Conservation (phyloP, 2,329 filamentous ascomycete species). For the Aspergillus sp. region DNA sequence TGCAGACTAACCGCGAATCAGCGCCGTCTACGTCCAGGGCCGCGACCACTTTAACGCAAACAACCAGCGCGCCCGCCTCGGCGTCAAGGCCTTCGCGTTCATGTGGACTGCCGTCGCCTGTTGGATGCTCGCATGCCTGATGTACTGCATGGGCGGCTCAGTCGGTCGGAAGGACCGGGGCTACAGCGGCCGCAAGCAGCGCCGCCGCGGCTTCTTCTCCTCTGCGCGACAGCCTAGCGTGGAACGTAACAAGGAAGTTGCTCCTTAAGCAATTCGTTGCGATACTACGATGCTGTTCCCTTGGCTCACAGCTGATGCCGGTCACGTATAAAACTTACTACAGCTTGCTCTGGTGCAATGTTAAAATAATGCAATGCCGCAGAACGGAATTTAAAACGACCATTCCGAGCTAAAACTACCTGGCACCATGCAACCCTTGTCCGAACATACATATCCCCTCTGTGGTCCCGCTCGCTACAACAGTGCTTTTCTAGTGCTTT, state of each 20-base stretch:
- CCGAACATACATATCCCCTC: not conserved
- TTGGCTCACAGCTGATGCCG: not conserved
- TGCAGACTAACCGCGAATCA: conserved; percentile 34
- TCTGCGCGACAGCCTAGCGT: conserved; percentile 34
- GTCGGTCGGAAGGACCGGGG: conserved; percentile 37
- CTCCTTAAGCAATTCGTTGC: conserved; percentile 26
- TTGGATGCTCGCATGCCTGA: conserved; percentile 59
- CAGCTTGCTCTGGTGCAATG: not conserved
- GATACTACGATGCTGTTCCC: not conserved
- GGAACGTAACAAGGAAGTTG: conserved; percentile 35
- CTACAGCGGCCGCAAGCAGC: conserved; percentile 42
- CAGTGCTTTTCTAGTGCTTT: not conserved
- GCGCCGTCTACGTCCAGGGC: conserved; percentile 63
- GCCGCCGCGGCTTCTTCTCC: conserved; percentile 46
- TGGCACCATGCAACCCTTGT: not conserved
- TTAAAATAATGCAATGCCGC: not conserved
- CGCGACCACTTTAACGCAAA: conserved; percentile 59
- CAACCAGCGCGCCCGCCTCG: conserved; percentile 56
- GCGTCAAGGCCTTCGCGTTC: conserved; percentile 63
- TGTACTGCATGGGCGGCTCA: conserved; percentile 59
- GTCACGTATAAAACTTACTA: not conserved
- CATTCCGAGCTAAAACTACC: not conserved
- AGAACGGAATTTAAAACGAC: not conserved
- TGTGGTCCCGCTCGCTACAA: conserved; percentile 1
- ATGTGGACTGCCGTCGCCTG: conserved; percentile 63